Conservation (phyloP, 169 alveolate species). For the Plasmodium gonderi region DNA sequence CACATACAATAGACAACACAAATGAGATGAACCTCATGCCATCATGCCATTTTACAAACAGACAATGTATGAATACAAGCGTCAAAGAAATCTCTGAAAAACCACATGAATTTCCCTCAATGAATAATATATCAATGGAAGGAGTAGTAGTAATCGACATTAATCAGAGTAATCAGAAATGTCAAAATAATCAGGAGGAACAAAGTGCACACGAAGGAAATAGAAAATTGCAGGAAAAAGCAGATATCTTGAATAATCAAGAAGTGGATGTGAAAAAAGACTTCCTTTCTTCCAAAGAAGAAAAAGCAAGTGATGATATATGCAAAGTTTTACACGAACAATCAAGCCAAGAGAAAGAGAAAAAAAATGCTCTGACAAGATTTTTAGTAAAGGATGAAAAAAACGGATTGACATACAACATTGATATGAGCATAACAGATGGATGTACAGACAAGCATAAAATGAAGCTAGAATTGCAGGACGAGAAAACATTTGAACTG, state of each 20-base stretch:
- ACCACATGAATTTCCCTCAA: not conserved
- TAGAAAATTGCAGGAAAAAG: too few relatives aligned
- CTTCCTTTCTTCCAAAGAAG: not conserved
- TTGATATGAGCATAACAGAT: not conserved
- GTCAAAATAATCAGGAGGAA: not conserved
- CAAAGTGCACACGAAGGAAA: too few relatives aligned
- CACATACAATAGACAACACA: not conserved
- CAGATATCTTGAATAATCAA: not conserved
- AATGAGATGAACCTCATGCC: too few relatives aligned
- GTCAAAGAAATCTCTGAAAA: too few relatives aligned
- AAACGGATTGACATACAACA: not conserved
- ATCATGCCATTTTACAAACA: too few relatives aligned
- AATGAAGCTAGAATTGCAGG: not conserved
- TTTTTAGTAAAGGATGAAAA: not conserved
- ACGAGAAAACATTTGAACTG: not conserved
- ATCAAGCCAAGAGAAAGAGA: not conserved
- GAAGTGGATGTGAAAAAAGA: not conserved
- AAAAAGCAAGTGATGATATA: not conserved
- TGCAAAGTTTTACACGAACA: not conserved
- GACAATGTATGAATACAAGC: too few relatives aligned
- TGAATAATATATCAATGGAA: not conserved
- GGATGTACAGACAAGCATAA: not conserved
- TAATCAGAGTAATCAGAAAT: not conserved
- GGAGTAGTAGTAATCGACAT: not conserved
- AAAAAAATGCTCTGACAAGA: not conserved